phyloP scores from a whole-genome alignment of 257 asterid species.

The Plantago ovata region DNA sequence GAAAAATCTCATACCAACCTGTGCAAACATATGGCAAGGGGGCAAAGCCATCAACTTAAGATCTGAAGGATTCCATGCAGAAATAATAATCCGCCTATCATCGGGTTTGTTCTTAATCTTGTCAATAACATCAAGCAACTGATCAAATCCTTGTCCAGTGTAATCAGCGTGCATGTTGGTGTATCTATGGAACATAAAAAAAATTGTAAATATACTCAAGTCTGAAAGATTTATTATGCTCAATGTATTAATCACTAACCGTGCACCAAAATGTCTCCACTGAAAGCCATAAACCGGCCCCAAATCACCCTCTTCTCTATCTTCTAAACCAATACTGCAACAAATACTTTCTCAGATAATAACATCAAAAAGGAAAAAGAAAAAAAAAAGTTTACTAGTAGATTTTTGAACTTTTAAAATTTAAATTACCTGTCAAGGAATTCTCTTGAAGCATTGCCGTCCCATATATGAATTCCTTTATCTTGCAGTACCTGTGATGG shows the following conservation, averaged over 20 bases:
- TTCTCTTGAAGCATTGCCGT: slow-evolving; percentile 77
- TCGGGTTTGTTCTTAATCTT: slow-evolving; percentile 68
- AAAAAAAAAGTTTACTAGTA: no score
- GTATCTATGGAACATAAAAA: slow-evolving; percentile 40
- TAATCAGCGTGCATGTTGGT: slow-evolving; percentile 70
- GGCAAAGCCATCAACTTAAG: slow-evolving; percentile 74
- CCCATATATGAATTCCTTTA: slow-evolving; percentile 71
- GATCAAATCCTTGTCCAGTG: slow-evolving; percentile 81
- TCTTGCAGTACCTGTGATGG: slow-evolving; percentile 53
- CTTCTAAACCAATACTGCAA: slow-evolving; percentile 57
- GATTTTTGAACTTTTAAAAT: no score
- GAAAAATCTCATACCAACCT: slow-evolving; percentile 36
- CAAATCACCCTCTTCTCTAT: slow-evolving; percentile 77
- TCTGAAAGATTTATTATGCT: not conserved
- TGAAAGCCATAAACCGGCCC: slow-evolving; percentile 85
- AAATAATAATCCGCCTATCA: slow-evolving; percentile 61
- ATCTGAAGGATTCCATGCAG: slow-evolving; percentile 90
- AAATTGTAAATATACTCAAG: not conserved
- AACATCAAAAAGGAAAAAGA: no score
- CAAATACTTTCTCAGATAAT: slow-evolving; percentile 21
- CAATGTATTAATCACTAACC: slow-evolving; percentile 25
- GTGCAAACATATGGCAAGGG: slow-evolving; percentile 89
- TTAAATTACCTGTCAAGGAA: slow-evolving; percentile 67
- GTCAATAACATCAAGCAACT: slow-evolving; percentile 61
- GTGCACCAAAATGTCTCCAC: slow-evolving; percentile 88